phyloP scores from a whole-genome alignment of 2,329 filamentous ascomycete genomes.

The Onygenales sp. region DNA sequence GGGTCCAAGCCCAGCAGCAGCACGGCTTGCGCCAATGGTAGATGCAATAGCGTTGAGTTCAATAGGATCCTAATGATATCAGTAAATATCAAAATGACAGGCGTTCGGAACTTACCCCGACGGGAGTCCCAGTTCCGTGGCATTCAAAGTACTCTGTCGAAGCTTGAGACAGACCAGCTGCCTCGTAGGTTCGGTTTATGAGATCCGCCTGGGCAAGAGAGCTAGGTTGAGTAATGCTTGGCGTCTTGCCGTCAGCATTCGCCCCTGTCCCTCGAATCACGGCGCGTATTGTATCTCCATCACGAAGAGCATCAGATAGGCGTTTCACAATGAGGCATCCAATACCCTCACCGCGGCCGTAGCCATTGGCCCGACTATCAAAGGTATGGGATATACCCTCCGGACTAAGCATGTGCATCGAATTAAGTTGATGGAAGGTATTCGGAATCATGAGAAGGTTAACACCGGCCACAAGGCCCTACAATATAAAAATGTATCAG shows the following conservation, averaged over 20 bases:
- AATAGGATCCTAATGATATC: constrained; percentile 3
- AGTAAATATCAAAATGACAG: neutral
- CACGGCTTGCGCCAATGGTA: constrained; percentile 2
- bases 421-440: constrained; percentile 7
- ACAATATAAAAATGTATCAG: neutral
- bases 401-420: constrained; percentile 15
- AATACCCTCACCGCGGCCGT: constrained; percentile 35
- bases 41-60: constrained; percentile 10
- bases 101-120: constrained; percentile 13
- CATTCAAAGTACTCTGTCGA: constrained; percentile 16
- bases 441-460: constrained; percentile 16
- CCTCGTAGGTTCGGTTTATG: constrained; percentile 16
- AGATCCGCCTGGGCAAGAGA: constrained; percentile 17
- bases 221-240: constrained; percentile 33
- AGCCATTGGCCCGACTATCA: constrained; percentile 34
- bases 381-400: constrained; percentile 18
- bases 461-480: constrained; percentile 13
- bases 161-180: constrained; percentile 9
- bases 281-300: constrained; percentile 32
- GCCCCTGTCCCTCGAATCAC: constrained; percentile 29
- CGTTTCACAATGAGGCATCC: constrained; percentile 31
- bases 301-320: constrained; percentile 28
- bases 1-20: neutral
- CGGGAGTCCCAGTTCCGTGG: constrained; percentile 30
- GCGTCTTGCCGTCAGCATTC: constrained; percentile 35